Percentiles rank a stretch among this genome's conserved stretches.
These are phyloP conservation scores for Stemphylium lycopersici DNA, from an alignment of 2,329 filamentous ascomycete species.

Conservation along the genomic window DNA sequence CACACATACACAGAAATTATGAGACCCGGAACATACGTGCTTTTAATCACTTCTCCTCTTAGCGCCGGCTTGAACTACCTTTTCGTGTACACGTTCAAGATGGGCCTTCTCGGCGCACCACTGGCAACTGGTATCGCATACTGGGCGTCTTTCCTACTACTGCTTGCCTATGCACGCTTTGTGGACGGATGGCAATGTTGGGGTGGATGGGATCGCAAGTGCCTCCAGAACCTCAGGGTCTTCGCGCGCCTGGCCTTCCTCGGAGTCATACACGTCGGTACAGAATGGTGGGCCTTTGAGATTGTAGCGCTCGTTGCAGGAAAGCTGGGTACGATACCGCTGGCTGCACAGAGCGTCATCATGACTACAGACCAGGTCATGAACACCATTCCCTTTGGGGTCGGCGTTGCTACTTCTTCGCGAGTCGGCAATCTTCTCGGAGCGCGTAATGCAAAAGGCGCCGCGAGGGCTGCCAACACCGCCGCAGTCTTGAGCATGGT, in stretches of 20 bases:
- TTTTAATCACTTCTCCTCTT: slow-evolving; percentile 65
- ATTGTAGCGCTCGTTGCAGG: slow-evolving; percentile 86
- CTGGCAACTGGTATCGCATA: slow-evolving; percentile 84
- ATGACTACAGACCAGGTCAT: slow-evolving; percentile 89
- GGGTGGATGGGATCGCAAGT: slow-evolving; percentile 72
- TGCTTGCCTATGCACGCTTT: slow-evolving; percentile 75
- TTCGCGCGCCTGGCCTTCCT: slow-evolving; percentile 78
- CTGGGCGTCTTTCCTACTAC: slow-evolving; percentile 79
- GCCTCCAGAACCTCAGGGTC: slow-evolving; percentile 69
- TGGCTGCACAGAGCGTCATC: slow-evolving; percentile 85
- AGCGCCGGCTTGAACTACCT: slow-evolving; percentile 66
- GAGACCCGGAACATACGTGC: slow-evolving; percentile 67
- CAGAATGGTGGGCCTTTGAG: slow-evolving; percentile 95
- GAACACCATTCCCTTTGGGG: slow-evolving; percentile 84
- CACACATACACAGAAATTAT: slow-evolving; percentile 60
- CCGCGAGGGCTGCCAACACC: slow-evolving; percentile 73
- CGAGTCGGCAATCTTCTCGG: slow-evolving; percentile 82
- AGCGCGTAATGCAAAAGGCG: slow-evolving; percentile 67
- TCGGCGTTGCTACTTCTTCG: slow-evolving; percentile 80
- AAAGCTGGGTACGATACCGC: slow-evolving; percentile 74
- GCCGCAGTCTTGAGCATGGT: slow-evolving; percentile 75
- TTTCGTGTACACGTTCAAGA: slow-evolving; percentile 72
- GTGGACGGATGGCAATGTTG: slow-evolving; percentile 76
- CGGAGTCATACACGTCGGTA: slow-evolving; percentile 82
- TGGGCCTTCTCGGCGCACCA: slow-evolving; percentile 80